Percentiles rank a stretch among this genome's conserved stretches.
Conservation (phyloP, 805 yeast species). For the Myxozyma mucilagina region DNA sequence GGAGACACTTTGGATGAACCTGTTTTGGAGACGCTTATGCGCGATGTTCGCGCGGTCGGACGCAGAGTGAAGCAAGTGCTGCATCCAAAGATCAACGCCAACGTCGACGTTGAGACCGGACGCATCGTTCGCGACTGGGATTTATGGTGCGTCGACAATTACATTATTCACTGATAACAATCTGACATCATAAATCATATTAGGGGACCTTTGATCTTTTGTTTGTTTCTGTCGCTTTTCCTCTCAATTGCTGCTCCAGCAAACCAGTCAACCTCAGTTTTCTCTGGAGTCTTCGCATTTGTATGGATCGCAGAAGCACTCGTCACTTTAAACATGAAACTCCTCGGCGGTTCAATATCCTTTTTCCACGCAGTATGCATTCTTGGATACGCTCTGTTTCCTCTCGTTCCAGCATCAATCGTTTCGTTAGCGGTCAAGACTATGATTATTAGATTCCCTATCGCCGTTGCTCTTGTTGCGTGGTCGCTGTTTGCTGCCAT, state of each 20-base stretch:
- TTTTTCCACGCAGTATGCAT: conserved; percentile 69
- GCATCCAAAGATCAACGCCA: conserved; percentile 42
- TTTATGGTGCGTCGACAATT: conserved; percentile 39
- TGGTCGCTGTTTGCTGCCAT: conserved; percentile 70
- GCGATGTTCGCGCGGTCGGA: conserved; percentile 51
- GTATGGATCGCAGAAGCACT: conserved; percentile 63
- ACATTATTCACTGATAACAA: not conserved
- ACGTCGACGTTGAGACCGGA: conserved; percentile 33
- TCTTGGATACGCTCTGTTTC: conserved; percentile 69
- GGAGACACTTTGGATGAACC: conserved; percentile 77
- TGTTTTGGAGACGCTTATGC: conserved; percentile 53
- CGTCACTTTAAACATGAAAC: conserved; percentile 64
- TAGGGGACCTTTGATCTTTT: conserved; percentile 71
- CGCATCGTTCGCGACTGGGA: conserved; percentile 53
- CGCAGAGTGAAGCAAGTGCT: conserved; percentile 47
- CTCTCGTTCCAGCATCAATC: conserved; percentile 56
- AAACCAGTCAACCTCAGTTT: conserved; percentile 53
- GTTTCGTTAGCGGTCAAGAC: conserved; percentile 51
- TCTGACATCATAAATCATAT: conserved; percentile 32
- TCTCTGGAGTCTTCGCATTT: conserved; percentile 63
- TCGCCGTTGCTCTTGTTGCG: conserved; percentile 50
- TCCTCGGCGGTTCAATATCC: conserved; percentile 61
- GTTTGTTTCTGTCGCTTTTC: conserved; percentile 55
- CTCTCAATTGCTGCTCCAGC: conserved; percentile 48
- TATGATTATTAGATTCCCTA: conserved; percentile 51